Conservation (phyloP, 371 early-diverging fungal genomes). For the Amoeboaphelidium protococcarum region DNA sequence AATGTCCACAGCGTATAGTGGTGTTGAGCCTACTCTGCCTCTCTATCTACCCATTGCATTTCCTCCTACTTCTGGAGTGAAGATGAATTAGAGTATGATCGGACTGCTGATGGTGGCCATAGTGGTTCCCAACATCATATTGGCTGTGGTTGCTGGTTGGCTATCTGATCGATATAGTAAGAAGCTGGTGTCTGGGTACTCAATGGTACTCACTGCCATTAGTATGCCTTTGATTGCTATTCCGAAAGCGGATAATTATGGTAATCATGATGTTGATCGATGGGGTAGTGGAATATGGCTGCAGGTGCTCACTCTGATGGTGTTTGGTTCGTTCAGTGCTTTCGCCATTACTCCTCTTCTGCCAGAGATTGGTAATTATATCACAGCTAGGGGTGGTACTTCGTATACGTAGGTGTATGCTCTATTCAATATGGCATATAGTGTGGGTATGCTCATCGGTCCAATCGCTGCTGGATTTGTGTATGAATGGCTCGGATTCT, state of each 20-base stretch:
- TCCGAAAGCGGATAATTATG: too few relatives aligned
- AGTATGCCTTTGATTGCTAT: conserved; percentile 16
- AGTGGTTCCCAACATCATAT: conserved; percentile 27
- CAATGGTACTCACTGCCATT: conserved; percentile 18
- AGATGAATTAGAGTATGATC: conserved; percentile 15
- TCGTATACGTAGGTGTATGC: conserved; percentile 19
- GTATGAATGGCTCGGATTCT: too few relatives aligned
- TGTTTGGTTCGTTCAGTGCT: conserved; percentile 16
- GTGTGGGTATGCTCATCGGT: conserved; percentile 14
- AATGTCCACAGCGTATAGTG: too few relatives aligned
- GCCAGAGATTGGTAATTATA: conserved; percentile 18
- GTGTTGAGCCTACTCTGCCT: conserved; percentile 30
- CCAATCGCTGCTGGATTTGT: conserved; percentile 8
- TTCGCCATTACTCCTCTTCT: conserved; percentile 16
- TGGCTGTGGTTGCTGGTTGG: conserved; percentile 27
- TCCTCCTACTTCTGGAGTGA: background rate
- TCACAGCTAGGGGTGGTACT: conserved; percentile 14
- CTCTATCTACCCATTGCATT: conserved; percentile 19
- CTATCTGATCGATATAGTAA: conserved; percentile 26
- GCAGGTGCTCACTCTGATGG: conserved; percentile 12
- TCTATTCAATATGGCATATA: conserved; percentile 22
- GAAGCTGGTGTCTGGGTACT: conserved; percentile 16
- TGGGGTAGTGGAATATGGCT: conserved; percentile 14
- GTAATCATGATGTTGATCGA: too few relatives aligned
- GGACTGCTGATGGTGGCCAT: conserved; percentile 29